Percentiles rank a stretch among this genome's conserved stretches.
Conservation (phyloP, 371 early-diverging fungal species). For the Actinomortierella ambigua region DNA sequence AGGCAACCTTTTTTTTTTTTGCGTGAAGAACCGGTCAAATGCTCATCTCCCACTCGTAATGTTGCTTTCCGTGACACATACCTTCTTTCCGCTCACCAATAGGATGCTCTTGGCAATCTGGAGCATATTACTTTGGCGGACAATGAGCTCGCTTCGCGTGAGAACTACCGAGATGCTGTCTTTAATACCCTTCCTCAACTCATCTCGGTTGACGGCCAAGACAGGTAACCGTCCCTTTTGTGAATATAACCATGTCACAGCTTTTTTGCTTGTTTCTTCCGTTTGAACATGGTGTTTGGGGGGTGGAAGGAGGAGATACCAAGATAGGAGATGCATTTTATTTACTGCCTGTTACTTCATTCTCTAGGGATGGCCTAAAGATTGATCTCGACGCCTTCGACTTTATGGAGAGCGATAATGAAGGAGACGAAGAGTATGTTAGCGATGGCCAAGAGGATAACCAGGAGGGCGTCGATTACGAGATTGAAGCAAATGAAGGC, state of each 20-base stretch:
- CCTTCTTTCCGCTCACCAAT: neutral
- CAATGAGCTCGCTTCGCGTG: slow-evolving; percentile 12
- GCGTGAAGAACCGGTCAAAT: no score
- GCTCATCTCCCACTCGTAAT: no score
- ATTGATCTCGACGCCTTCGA: slow-evolving; percentile 20
- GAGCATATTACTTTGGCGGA: slow-evolving; percentile 23
- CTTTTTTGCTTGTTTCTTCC: no score
- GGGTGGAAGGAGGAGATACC: no score
- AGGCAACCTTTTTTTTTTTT: no score
- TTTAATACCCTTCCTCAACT: slow-evolving; percentile 34
- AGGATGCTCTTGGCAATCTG: slow-evolving; percentile 26
- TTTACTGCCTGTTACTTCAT: no score
- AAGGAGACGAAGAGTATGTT: neutral
- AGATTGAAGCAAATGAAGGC: slow-evolving; percentile 6
- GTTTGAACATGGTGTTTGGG: no score
- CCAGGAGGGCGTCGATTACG: neutral
- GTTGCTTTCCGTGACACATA: no score
- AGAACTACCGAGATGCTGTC: slow-evolving; percentile 27
- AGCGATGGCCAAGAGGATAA: neutral
- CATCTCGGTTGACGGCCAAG: slow-evolving; percentile 34
- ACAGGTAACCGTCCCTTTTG: slow-evolving; percentile 14
- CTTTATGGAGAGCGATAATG: slow-evolving; percentile 14
- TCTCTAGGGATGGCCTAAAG: slow-evolving; percentile 26
- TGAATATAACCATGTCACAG: no score
- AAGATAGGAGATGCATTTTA: no score